These are phyloP conservation scores for Hymenoscyphus albidus DNA, from an alignment of 2,329 filamentous ascomycete genomes.

Conservation along the genomic window DNA sequence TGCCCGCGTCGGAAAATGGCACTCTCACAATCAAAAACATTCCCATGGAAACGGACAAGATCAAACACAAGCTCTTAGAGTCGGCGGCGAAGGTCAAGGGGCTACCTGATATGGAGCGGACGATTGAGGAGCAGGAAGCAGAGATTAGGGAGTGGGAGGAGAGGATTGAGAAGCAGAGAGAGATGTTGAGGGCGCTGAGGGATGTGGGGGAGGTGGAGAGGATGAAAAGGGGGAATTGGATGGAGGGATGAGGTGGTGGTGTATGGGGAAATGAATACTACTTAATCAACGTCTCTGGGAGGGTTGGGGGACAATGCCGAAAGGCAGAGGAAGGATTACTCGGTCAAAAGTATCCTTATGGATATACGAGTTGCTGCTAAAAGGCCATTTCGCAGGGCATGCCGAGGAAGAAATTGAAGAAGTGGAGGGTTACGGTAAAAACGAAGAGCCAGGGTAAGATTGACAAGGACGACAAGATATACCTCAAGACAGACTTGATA, in stretches of 20 bases:
- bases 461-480: not conserved
- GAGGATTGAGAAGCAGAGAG: conserved; percentile 58
- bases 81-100: conserved; percentile 63
- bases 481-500: not conserved
- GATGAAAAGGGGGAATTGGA: conserved; percentile 38
- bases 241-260: conserved; percentile 38
- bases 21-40: conserved; percentile 62
- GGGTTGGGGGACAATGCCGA: not conserved
- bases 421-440: not conserved
- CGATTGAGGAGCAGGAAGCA: conserved; percentile 62
- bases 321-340: not conserved
- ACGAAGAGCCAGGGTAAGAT: not conserved
- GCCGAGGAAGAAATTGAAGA: not conserved
- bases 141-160: conserved; percentile 66
- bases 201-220: conserved; percentile 44
- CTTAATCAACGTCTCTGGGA: not conserved
- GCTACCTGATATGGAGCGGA: conserved; percentile 67
- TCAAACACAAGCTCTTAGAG: conserved; percentile 80
- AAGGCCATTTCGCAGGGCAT: not conserved
- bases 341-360: not conserved
- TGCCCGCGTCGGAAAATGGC: conserved; percentile 28
- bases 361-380: not conserved
- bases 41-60: conserved; percentile 68
- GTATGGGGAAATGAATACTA: not conserved
- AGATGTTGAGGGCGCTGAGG: conserved; percentile 51